Percentiles rank a stretch among this genome's conserved stretches.
phyloP scores from a whole-genome alignment of 2,329 filamentous ascomycete species.

The Talaromyces atroroseus region DNA sequence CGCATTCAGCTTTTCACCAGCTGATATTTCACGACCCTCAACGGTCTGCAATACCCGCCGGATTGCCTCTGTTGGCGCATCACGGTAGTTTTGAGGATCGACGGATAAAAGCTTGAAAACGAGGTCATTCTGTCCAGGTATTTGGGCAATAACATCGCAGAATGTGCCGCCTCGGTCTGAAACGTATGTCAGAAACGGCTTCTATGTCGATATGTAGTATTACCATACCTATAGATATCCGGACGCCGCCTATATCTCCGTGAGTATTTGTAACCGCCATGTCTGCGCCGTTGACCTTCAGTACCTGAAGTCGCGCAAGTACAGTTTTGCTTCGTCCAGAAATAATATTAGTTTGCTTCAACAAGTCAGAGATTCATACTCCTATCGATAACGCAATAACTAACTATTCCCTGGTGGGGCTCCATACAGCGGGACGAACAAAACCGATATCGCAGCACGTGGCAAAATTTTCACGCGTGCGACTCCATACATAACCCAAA shows the following conservation, averaged over 20 bases:
- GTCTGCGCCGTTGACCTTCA: not conserved
- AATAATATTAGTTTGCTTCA: not conserved
- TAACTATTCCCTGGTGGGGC: not conserved
- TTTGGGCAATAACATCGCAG: conserved; percentile 24
- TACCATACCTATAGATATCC: conserved; percentile 10
- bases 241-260: not conserved
- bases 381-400: not conserved
- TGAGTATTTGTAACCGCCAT: not conserved
- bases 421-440: not conserved
- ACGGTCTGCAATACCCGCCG: conserved; percentile 59
- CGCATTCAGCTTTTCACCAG: conserved; percentile 13
- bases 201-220: not conserved
- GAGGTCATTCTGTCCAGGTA: conserved; percentile 21
- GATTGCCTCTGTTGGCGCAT: conserved; percentile 71
- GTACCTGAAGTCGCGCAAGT: not conserved
- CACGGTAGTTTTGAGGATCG: conserved; percentile 24
- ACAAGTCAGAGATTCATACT: not conserved
- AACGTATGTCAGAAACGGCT: not conserved
- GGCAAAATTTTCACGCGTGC: not conserved
- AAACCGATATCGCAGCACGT: not conserved
- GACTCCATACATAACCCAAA: not conserved
- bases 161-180: conserved; percentile 26
- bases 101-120: conserved; percentile 29
- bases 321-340: not conserved
- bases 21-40: conserved; percentile 17